These are phyloP conservation scores for Dentipellis fragilis DNA, from an alignment of 768 basidiomycete species.

Conservation along the genomic window DNA sequence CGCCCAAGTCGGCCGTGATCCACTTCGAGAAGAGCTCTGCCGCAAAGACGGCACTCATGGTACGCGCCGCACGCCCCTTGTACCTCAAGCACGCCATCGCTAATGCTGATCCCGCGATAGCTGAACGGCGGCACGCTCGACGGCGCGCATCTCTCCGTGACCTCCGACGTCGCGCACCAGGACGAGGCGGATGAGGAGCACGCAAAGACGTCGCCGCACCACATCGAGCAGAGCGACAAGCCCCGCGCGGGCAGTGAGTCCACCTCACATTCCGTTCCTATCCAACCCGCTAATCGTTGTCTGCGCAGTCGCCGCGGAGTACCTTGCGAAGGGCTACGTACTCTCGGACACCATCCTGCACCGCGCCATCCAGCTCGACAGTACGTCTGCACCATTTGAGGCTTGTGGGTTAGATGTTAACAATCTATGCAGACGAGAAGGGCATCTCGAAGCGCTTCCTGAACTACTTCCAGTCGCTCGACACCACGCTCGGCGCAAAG, in stretches of 20 bases:
- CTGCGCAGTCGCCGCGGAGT: slow-evolving; percentile 75
- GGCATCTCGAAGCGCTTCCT: slow-evolving; percentile 88
- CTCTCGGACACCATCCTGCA: slow-evolving; percentile 73
- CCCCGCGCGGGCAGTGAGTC: slow-evolving; percentile 68
- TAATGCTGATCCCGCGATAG: slow-evolving; percentile 21
- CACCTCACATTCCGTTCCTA: not conserved
- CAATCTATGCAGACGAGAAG: slow-evolving; percentile 42
- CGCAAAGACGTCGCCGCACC: slow-evolving; percentile 24
- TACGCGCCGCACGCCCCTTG: slow-evolving; percentile 15
- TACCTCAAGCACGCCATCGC: not conserved
- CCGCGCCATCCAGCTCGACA: slow-evolving; percentile 72
- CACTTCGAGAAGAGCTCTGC: slow-evolving; percentile 78
- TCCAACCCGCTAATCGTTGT: not conserved
- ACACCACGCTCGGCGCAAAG: slow-evolving; percentile 57
- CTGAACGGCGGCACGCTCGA: slow-evolving; percentile 73
- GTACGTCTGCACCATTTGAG: slow-evolving; percentile 23
- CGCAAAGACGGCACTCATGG: slow-evolving; percentile 81
- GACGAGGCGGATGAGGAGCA: slow-evolving; percentile 36
- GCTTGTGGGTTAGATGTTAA: not conserved
- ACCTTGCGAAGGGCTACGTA: slow-evolving; percentile 81
- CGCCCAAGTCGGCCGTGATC: slow-evolving; percentile 50
- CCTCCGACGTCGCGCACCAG: slow-evolving; percentile 52
- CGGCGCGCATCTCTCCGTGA: slow-evolving; percentile 57
- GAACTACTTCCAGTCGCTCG: slow-evolving; percentile 63
- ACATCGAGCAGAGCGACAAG: slow-evolving; percentile 80